Conservation (phyloP, 2,329 filamentous ascomycete genomes). For the Volutella citrinella region DNA sequence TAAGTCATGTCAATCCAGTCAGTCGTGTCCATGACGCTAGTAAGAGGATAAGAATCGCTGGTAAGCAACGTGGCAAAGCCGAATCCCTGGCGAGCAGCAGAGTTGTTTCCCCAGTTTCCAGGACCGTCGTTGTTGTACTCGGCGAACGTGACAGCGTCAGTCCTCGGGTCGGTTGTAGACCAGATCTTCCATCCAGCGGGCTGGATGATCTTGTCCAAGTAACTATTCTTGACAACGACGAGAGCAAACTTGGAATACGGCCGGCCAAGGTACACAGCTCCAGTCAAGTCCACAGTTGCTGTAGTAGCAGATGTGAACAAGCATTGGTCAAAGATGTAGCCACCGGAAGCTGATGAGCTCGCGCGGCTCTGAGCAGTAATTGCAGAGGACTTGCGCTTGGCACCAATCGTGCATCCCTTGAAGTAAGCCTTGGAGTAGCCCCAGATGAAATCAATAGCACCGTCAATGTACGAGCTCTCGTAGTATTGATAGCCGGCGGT, state of each 20-base stretch:
- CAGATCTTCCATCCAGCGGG: conserved; percentile 40
- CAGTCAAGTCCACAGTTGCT: conserved; percentile 21
- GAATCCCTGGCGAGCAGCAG: conserved; percentile 13
- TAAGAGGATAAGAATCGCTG: conserved; percentile 15
- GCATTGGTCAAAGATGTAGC: conserved; percentile 30
- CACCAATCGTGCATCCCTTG: conserved; percentile 33
- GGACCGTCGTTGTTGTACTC: conserved; percentile 59
- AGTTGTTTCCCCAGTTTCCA: conserved; percentile 22
- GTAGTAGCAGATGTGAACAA: conserved; percentile 21
- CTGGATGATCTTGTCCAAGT: conserved; percentile 36
- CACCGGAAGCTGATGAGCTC: conserved; percentile 22
- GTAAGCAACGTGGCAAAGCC: conserved; percentile 19
- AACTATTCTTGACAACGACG: conserved; percentile 46
- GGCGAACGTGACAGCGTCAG: conserved; percentile 54
- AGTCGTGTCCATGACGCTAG: conserved; percentile 18
- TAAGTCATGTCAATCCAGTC: conserved; percentile 23
- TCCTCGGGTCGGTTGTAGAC: conserved; percentile 53
- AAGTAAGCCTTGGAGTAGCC: conserved; percentile 31
- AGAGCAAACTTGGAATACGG: conserved; percentile 44
- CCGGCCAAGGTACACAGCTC: conserved; percentile 43
- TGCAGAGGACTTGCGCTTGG: conserved; percentile 26
- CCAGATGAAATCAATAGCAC: conserved; percentile 18
- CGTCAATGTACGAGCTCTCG: conserved; percentile 37
- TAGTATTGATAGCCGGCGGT: conserved; percentile 44
- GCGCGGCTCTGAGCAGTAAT: conserved; percentile 29